phyloP scores from a whole-genome alignment of 2,329 filamentous ascomycete genomes.

The Ophiosphaerella korrae region DNA sequence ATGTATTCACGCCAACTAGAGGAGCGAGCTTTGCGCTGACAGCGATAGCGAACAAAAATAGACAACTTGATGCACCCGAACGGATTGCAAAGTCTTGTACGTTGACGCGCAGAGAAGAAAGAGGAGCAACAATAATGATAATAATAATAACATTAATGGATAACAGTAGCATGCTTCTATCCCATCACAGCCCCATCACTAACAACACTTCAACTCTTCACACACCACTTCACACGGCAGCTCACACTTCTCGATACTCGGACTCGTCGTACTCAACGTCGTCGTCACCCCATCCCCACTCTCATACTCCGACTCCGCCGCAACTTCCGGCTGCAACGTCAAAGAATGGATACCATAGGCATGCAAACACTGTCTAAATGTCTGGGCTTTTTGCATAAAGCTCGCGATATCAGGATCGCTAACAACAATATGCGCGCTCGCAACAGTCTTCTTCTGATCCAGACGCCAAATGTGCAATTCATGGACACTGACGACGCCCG shows the following conservation, averaged over 20 bases:
- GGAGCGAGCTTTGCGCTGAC: no score
- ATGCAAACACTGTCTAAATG: conserved; percentile 71
- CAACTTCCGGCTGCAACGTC: conserved; percentile 71
- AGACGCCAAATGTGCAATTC: conserved; percentile 77
- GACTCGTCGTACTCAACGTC: conserved; percentile 22
- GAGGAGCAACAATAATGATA: no score
- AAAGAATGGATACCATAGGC: conserved; percentile 74
- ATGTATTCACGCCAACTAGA: no score
- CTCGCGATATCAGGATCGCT: conserved; percentile 60
- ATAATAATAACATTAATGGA: no score
- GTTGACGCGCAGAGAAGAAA: no score
- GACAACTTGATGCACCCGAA: no score
- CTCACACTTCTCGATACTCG: conserved; percentile 53
- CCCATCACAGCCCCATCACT: conserved; percentile 2
- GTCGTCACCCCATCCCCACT: conserved; percentile 2
- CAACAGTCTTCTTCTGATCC: conserved; percentile 71
- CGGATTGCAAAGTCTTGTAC: no score
- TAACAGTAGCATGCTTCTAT: no score
- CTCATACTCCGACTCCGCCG: background rate
- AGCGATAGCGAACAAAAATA: no score
- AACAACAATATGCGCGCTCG: conserved; percentile 71
- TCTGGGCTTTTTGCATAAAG: conserved; percentile 66
- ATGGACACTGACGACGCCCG: conserved; percentile 69
- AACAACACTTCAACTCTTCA: conserved; percentile 56
- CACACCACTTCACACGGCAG: conserved; percentile 59